Base-by-base conservation (phyloP, 1,284 basidiomycete species). In the Bondarzewia mesenterica region DNA sequence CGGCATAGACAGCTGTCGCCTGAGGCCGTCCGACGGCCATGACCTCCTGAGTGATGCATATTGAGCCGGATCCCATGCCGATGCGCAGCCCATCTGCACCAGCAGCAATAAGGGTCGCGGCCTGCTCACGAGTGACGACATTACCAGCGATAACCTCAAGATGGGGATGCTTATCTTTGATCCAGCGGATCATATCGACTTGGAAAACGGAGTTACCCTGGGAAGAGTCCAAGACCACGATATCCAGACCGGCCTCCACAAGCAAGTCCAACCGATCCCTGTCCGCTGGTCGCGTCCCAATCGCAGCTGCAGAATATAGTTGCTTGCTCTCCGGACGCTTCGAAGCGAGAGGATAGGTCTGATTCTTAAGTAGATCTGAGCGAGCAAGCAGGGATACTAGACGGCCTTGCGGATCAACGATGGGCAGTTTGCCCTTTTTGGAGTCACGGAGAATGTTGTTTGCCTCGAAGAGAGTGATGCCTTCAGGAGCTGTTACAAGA, bases 11-110 rank as follows among this genome's bases (percentile, higher is more conserved):
- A 12, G 96, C 95, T 0, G 94, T 96, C 10, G 94, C 95, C 68
- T 99, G 95, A 1, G 95, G 96, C 29, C 95, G 84, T 26, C 95
- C 96, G 49, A 98, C 95, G n/a, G 96, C 95, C 90, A 98, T 99
- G 60, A 99, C 91, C 66, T 99, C 95, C 69, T 99, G 95, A 4
- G 95, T 99, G 69, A 99, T 99, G 66, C 95, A 99, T 63, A 99
- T 99, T 10, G 93, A 96, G 16, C 95, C 95, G 14, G 87, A 92
- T 45, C 95, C 95, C 95, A 99, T 99, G 47, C 95, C 96, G 39
- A 99, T 78, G 42, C 93, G 88, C 8, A 99, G 78, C 36, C 78
- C 95, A 59, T 99, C 95, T 6, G 94, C 95, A 50, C 95, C 96
- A 5, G 93, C 95, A 20, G 79, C 85, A 57, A 99, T 98, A 51